Evolutionary conservation across 352 stramenopile species (phyloP), one percentile per base, ranked within the genome.

Genomic region (Sclerospora graminicola): DNA sequence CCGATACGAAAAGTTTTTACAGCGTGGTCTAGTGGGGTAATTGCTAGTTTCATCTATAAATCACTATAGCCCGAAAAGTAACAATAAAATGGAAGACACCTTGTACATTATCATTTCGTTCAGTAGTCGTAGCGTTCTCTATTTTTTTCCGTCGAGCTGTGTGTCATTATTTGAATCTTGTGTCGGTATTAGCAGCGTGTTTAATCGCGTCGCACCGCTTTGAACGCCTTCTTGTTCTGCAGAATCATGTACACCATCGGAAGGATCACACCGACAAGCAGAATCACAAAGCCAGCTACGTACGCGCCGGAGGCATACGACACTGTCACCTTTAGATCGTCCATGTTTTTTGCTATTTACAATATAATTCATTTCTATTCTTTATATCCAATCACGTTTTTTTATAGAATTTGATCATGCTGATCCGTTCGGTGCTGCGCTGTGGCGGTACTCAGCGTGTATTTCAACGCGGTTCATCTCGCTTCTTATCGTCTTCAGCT

Each of bases 141-240:
- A 26, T 6, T 26, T 26, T 26, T 26, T 3, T n/a, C 21, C 21
- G 21, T 6, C 21, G 21, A 26, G 21, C 6, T 3, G 3, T 26
- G 21, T 3, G 3, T 6, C 21, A 26, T 6, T 3, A 26, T 26
- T 3, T 3, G 21, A 6, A 26, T 3, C 21, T 26, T 26, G 21
- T 26, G 21, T 26, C 21, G 21, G 6, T 26, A 26, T 6, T 26
- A 3, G 21, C 21, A 26, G 21, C 20, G 1, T 8, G 6, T 35
- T 66, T 45, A 86, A 54, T 86, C 74, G 48, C 74, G 46, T 49
- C 77, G 80, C 47, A 89, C 45, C n/a, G 72, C 69, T 59, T 83
- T 84, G 63, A 91, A 91, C 1, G 77, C 77, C 59, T 91, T 91
- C 57, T 81, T 83, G 60, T 91, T 91, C 55, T 91, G 80, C 23